Base-by-base conservation (phyloP, 352 stramenopile species). In the Phytophthora tentaculata region DNA sequence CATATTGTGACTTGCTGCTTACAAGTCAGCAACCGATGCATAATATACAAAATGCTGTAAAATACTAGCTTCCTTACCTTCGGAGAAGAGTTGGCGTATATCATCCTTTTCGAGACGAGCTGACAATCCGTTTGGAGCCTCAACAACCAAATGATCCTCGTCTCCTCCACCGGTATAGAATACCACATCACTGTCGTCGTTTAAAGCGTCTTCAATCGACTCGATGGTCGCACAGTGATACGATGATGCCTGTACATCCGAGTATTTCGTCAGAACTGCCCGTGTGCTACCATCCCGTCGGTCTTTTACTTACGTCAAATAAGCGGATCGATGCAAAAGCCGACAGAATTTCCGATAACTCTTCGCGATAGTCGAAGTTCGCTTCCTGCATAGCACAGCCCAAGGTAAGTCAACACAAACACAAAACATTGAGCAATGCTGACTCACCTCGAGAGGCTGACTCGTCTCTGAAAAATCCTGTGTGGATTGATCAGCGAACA, bases 281-380 rank as follows among this genome's bases (percentile, higher is more conserved):
- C n/a, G n/a, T n/a, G n/a, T n/a, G n/a, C n/a, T n/a, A n/a, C n/a
- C n/a, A n/a, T n/a, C n/a, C n/a, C n/a, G n/a, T n/a, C n/a, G n/a
- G n/a, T n/a, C n/a, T n/a, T n/a, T n/a, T 26, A 59, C 56, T 57
- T 58, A 91, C 83, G 37, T 82, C 62, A 57, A 91, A 77, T 0
- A 59, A 61, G 17, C 74, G 67, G 52, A 89, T 68, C 20, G 69
- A 69, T 19, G 73, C 67, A 35, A 91, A 82, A 22, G 39, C 37
- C 7, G 73, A 71, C 19, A 91, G 67, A 50, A 83, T 70, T 49
- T 76, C 71, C 1, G 79, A 76, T n/a, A 91, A 67, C 37, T 88
- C 79, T 57, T 89, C 83, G 29, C 66, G 67, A 24, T 79, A 86
- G 29, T 82, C 73, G 23, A 68, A 71, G 22, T 68, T 67, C 3